Conservation (phyloP, 164 flowering plant species). For the Brasenia schreberi region DNA sequence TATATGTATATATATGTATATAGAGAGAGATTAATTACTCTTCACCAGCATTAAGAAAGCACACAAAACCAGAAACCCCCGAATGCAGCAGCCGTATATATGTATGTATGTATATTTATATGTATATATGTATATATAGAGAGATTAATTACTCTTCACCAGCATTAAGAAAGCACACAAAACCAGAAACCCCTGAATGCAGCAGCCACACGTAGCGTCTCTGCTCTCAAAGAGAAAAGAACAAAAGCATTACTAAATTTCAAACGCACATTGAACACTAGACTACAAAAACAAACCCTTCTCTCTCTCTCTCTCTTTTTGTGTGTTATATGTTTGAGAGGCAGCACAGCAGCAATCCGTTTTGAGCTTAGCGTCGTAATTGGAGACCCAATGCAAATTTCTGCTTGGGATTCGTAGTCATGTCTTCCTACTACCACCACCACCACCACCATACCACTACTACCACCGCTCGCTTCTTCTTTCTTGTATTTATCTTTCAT, state of each 20-base stretch:
- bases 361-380: neutral
- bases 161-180: too few relatives aligned
- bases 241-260: neutral
- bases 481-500: slow-evolving; percentile 7
- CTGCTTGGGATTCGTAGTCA: slow-evolving; percentile 43
- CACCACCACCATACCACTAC: slow-evolving; percentile 7
- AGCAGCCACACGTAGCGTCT: too few relatives aligned
- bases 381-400: slow-evolving; percentile 61
- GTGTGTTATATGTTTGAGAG: neutral
- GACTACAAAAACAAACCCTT: neutral
- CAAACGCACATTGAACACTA: neutral
- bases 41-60: too few relatives aligned
- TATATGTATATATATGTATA: too few relatives aligned
- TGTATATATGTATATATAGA: too few relatives aligned
- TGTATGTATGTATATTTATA: too few relatives aligned
- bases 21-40: too few relatives aligned
- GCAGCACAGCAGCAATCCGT: neutral
- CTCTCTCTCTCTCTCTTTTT: neutral
- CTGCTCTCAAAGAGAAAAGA: neutral
- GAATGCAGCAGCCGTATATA: too few relatives aligned
- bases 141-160: too few relatives aligned
- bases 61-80: too few relatives aligned
- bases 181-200: too few relatives aligned
- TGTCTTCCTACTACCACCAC: slow-evolving; percentile 21
- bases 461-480: slow-evolving; percentile 1